Evolutionary conservation across 2,329 filamentous ascomycete species (phyloP), one percentile per base, ranked within the genome.

Genomic region (Sporothrix brasiliensis): DNA sequence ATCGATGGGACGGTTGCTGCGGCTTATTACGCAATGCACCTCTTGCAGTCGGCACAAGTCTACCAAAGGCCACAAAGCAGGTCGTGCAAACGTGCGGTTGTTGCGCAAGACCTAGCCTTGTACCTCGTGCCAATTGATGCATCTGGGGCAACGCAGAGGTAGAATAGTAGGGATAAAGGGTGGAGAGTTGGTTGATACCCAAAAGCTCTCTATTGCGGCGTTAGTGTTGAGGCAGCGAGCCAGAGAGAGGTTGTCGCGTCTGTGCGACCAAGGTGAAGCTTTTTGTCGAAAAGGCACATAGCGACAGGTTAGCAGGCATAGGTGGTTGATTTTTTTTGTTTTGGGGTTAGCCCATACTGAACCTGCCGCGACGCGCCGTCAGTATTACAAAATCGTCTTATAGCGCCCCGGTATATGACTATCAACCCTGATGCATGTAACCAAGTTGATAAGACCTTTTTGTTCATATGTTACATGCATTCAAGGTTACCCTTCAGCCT

Each of bases 81-180:
- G 34, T 19, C 39, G 65, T 68, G 39, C 69, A 70, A 21, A 70
- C n/a, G 16, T 70, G 69, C 13, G 56, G 54, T 39, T 65, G 19
- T 54, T 50, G 65, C 3, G 24, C 47, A 39, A 63, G 47, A 44
- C 69, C 49, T 6, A 58, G 66, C 65, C 69, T 49, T 44, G 24
- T 41, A 27, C 65, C 54, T 21, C 65, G 54, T 27, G 60, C 60
- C 34, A 70, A 49, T 68, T 68, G 69, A 27, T 68, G 65, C 69
- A 70, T 70, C 21, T 27, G 24, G 49, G 63, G 56, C 34, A 44
- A 52, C 24, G 60, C 44, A 49, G 24, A 30, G 21, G 16, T 30
- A 9, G 41, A 24, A 10, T 11, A 24, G 34, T 6, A 34, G 9
- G 19, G 56, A 27, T 27, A 56, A 7, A 11, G 13, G 27, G 14